These are phyloP conservation scores for Spinellus fusiger DNA, from an alignment of 192 early-diverging fungal genomes.

Conservation along the genomic window DNA sequence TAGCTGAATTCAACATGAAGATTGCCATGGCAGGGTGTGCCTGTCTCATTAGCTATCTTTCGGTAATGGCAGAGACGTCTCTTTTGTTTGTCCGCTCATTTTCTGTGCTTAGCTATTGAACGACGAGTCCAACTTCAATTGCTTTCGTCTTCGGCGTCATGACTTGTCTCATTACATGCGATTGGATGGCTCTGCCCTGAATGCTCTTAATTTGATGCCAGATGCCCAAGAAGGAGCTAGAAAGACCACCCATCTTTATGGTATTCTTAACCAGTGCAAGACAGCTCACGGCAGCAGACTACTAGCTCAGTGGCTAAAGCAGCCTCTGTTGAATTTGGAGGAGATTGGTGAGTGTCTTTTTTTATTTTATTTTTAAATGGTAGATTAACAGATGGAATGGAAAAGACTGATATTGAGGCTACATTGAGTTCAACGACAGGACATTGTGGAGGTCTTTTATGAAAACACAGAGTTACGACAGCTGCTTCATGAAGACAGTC, in stretches of 20 bases:
- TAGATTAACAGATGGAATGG: no score
- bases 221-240: conserved; percentile 60
- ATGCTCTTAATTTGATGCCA: conserved; percentile 83
- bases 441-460: conserved; percentile 65
- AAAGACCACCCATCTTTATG: conserved; percentile 60
- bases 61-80: conserved; percentile 18
- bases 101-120: conserved; percentile 1
- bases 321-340: conserved; percentile 68
- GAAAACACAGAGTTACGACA: conserved; percentile 62
- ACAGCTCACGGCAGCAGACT: conserved; percentile 82
- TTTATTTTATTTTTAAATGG: no score
- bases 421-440: conserved; percentile 54
- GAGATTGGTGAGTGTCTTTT: conserved; percentile 69
- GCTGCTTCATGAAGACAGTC: conserved; percentile 57
- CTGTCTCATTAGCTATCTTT: conserved; percentile 67
- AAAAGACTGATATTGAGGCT: not conserved
- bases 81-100: not conserved
- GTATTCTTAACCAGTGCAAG: conserved; percentile 84
- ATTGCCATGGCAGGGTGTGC: conserved; percentile 64
- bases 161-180: conserved; percentile 88
- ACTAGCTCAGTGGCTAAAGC: conserved; percentile 88
- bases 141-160: conserved; percentile 64
- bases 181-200: conserved; percentile 84
- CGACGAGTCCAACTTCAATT: conserved; percentile 66
- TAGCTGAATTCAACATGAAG: conserved; percentile 69